Evolutionary conservation across 176 grass and related monocot genomes (phyloP).

Genomic region (Phoenix roebelenii): DNA sequence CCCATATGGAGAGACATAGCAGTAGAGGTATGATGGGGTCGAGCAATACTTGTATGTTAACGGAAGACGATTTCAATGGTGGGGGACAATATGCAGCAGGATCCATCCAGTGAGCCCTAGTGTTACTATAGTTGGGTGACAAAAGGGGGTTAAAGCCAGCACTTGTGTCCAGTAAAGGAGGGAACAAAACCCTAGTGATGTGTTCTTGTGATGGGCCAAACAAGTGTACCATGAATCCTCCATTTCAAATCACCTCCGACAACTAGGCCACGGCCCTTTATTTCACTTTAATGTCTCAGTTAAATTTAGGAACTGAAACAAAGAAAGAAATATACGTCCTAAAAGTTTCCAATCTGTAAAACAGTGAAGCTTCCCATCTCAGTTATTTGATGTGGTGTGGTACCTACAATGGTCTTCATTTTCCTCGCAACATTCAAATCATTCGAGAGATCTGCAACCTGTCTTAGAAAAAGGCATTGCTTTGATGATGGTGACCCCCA

Average conservation of each 20-base stretch:
- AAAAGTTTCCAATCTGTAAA: too few relatives aligned
- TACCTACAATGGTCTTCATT: too few relatives aligned
- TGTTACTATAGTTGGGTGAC: constrained; percentile 10
- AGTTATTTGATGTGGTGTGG: too few relatives aligned
- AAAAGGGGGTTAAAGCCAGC: constrained; percentile 7
- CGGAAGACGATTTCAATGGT: background rate
- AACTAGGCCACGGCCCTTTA: too few relatives aligned
- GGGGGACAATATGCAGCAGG: background rate
- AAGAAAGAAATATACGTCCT: too few relatives aligned
- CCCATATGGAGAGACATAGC: too few relatives aligned
- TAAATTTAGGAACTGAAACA: too few relatives aligned
- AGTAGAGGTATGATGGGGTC: background rate
- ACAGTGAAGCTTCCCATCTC: too few relatives aligned
- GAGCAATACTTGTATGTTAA: background rate
- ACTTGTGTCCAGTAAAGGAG: constrained; percentile 15
- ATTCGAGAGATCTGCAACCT: background rate
- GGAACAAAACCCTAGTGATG: background rate
- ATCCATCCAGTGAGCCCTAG: constrained; percentile 12
- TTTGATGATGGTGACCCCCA: too few relatives aligned
- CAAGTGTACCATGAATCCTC: constrained; percentile 4
- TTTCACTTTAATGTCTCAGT: too few relatives aligned
- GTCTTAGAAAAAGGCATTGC: too few relatives aligned
- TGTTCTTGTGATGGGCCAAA: background rate
- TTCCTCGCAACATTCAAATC: background rate
- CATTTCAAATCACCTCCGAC: background rate